Percentiles rank a stretch among this genome's conserved stretches.
These are phyloP conservation scores for Narthecium ossifragum DNA, from an alignment of 106 monocot genomes.

Conservation along the genomic window DNA sequence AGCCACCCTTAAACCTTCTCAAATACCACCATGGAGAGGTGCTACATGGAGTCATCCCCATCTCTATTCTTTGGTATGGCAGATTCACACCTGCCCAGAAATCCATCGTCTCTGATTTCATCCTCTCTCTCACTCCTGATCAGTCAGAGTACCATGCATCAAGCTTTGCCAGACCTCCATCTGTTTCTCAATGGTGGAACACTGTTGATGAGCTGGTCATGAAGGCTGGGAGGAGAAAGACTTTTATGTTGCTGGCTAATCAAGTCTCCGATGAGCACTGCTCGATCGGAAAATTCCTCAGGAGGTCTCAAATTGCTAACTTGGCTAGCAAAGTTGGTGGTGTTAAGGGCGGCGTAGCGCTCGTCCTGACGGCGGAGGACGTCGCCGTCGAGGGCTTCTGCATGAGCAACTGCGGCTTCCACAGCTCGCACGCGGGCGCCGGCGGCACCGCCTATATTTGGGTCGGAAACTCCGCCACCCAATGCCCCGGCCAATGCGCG, in stretches of 20 bases:
- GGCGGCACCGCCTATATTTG: constrained; percentile 22
- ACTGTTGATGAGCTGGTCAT: constrained; percentile 2
- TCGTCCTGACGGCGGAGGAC: constrained; percentile 55
- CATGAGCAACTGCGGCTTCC: constrained; percentile 62
- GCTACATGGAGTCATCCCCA: constrained; percentile 30
- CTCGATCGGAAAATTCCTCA: constrained; percentile 10
- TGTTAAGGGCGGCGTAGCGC: constrained; percentile 16
- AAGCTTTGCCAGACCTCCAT: not conserved
- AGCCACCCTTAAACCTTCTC: constrained; percentile 2
- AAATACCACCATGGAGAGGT: constrained; percentile 40
- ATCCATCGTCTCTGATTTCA: constrained; percentile 35
- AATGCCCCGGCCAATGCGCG: constrained; percentile 32
- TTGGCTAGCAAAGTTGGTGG: constrained; percentile 16
- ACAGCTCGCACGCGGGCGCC: constrained; percentile 17
- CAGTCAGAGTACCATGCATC: too few species aligned
- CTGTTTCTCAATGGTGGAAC: constrained; percentile 21
- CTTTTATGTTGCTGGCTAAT: constrained; percentile 7
- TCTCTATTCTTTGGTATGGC: constrained; percentile 36
- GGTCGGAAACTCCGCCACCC: constrained; percentile 29
- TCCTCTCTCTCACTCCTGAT: constrained; percentile 20
- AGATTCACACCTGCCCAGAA: constrained; percentile 19
- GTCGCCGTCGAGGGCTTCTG: constrained; percentile 68
- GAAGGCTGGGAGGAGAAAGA: constrained; percentile 1
- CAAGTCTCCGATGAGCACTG: constrained; percentile 10
- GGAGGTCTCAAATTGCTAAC: constrained; percentile 4